Evolutionary conservation across 768 basidiomycete species (phyloP).

Genomic region (Lentinula guzmanii): DNA sequence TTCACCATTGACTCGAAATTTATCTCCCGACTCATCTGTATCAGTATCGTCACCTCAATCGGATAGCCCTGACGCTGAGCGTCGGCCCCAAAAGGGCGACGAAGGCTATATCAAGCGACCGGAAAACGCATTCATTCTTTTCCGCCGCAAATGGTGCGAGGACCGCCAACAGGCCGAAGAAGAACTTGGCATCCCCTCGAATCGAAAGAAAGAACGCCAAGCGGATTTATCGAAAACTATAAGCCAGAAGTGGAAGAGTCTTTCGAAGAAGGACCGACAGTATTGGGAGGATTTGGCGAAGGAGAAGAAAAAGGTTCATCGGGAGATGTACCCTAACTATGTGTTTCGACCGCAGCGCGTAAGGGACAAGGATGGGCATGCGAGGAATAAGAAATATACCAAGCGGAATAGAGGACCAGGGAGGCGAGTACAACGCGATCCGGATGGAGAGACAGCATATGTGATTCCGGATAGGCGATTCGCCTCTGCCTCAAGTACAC

Average conservation of each 20-base stretch:
- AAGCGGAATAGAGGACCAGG: slow-evolving; percentile 22
- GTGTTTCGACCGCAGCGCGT: slow-evolving; percentile 71
- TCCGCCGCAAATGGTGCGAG: slow-evolving; percentile 74
- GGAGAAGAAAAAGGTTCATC: slow-evolving; percentile 76
- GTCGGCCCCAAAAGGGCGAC: slow-evolving; percentile 65
- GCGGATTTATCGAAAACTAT: slow-evolving; percentile 79
- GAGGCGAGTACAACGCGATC: slow-evolving; percentile 15
- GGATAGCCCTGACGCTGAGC: slow-evolving; percentile 39
- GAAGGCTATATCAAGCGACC: slow-evolving; percentile 81
- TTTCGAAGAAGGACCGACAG: slow-evolving; percentile 57
- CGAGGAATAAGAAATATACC: slow-evolving; percentile 27
- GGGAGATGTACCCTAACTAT: slow-evolving; percentile 68
- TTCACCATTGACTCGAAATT: slow-evolving; percentile 29
- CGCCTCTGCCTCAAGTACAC: slow-evolving; percentile 52
- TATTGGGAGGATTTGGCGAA: slow-evolving; percentile 75
- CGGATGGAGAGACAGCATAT: slow-evolving; percentile 23
- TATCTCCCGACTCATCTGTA: slow-evolving; percentile 39
- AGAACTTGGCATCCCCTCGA: slow-evolving; percentile 41
- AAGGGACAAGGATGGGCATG: slow-evolving; percentile 49
- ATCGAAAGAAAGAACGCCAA: slow-evolving; percentile 71
- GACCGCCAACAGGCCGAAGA: slow-evolving; percentile 43
- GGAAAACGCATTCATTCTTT: slow-evolving; percentile 81
- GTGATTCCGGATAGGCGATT: slow-evolving; percentile 30
- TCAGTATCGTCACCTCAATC: slow-evolving; percentile 28
- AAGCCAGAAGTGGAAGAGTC: slow-evolving; percentile 71